Evolutionary conservation across 306 rosid species (phyloP), one percentile per base, ranked within the genome.

Genomic region (Luffa acutangula): DNA sequence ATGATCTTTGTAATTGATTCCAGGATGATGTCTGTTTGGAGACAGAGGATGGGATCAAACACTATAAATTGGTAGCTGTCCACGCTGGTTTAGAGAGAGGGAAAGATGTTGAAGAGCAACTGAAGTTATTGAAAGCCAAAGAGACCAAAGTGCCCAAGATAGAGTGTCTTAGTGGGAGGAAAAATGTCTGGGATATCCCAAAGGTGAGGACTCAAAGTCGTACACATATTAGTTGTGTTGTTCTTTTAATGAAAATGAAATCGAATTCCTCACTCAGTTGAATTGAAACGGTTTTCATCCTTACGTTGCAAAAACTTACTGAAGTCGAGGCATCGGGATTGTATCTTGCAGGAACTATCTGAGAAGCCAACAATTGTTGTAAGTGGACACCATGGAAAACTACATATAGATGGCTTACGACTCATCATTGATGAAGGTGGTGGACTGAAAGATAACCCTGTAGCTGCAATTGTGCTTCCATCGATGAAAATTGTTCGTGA

Each of bases 381-480:
- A 57, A 92, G 97, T 21, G 97, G 97, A 84, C 97, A 92, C 89
- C 98, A 95, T 62, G 98, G 34, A 63, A 95, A 91, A 79, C 97
- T 92, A 65, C 87, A 87, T 71, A 75, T 87, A 56, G 92, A 95
- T 73, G 97, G 97, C 69, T 86, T 83, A 13, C 81, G 97, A 84
- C 79, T 94, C 81, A 84, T 92, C 75, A 88, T 94, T 41, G 98
- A 94, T 49, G 90, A 92, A 87, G 92, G 96, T 9, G 98, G 96
- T 4, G 98, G 98, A 0, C 74, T 14, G 6, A 63, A 69, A 57
- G 78, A 90, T 43, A 90, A 57, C 17, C 91, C 97, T 9, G 82
- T 94, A 56, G 98, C 97, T 65, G 96, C 98, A 31, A 81, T 92
- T 83, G 81, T 90, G 81, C 96, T 94, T 64, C 94, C 98, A 51